These are phyloP conservation scores for Paxillus involutus DNA, from an alignment of 768 basidiomycete genomes.

Conservation along the genomic window DNA sequence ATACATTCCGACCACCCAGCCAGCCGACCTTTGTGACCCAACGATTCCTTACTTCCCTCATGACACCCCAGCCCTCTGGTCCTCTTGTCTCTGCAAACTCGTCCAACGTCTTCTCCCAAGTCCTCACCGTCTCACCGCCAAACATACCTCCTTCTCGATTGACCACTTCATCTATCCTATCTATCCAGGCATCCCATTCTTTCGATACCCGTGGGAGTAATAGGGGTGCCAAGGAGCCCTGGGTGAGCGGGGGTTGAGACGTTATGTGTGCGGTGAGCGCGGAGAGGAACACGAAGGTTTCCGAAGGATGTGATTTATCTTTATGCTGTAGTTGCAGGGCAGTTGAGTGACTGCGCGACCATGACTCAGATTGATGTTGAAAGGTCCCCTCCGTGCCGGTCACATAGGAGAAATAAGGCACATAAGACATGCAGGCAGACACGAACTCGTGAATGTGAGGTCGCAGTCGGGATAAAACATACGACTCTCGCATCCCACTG, in stretches of 20 bases:
- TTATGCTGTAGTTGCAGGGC: slow-evolving; percentile 52
- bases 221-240: slow-evolving; percentile 53
- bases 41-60: slow-evolving; percentile 52
- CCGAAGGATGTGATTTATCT: slow-evolving; percentile 68
- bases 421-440: slow-evolving; percentile 74
- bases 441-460: slow-evolving; percentile 78
- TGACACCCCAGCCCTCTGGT: slow-evolving; percentile 37
- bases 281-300: slow-evolving; percentile 71
- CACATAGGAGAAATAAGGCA: slow-evolving; percentile 79
- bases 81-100: slow-evolving; percentile 58
- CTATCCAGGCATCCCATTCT: slow-evolving; percentile 82
- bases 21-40: slow-evolving; percentile 81
- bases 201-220: slow-evolving; percentile 63
- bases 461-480: slow-evolving; percentile 71
- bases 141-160: slow-evolving; percentile 81
- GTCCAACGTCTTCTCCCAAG: slow-evolving; percentile 72
- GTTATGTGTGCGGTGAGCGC: slow-evolving; percentile 67
- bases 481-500: slow-evolving; percentile 76
- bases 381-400: slow-evolving; percentile 24
- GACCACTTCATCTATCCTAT: slow-evolving; percentile 64
- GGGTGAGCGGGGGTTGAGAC: slow-evolving; percentile 66
- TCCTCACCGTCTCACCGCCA: slow-evolving; percentile 62
- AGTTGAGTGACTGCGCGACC: slow-evolving; percentile 41
- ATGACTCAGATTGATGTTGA: slow-evolving; percentile 21
- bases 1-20: slow-evolving; percentile 54